A percentile compares a stretch with the other conserved stretches of the same genome.
Evolutionary conservation across 2,329 filamentous ascomycete genomes (phyloP).

Genomic region (Anisogramma anomala): DNA sequence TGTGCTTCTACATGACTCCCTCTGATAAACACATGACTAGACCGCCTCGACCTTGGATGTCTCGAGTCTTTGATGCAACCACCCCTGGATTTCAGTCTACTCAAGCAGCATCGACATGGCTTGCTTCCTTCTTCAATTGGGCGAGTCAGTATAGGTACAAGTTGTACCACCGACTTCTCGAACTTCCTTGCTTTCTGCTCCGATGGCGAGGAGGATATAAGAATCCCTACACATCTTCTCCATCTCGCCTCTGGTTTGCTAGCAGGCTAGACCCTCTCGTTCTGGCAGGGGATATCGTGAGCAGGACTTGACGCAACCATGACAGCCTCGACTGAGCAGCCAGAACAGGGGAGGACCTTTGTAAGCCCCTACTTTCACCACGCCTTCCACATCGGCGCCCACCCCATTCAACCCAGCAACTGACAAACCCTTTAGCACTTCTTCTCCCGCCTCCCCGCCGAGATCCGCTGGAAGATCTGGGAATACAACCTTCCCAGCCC

Average conservation of each 20-base stretch:
- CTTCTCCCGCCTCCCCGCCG: conserved; percentile 33
- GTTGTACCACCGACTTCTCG: not conserved
- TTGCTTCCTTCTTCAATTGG: not conserved
- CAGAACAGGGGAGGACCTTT: conserved; percentile 4
- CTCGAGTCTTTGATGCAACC: conserved; percentile 10
- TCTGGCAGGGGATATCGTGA: not conserved
- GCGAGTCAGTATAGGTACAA: conserved; percentile 4
- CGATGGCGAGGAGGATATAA: not conserved
- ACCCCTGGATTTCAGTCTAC: conserved; percentile 4
- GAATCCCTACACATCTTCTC: not conserved
- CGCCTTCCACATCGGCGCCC: not conserved
- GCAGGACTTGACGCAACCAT: not conserved
- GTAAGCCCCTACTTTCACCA: not conserved
- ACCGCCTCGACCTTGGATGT: conserved; percentile 11
- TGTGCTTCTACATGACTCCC: conserved; percentile 9
- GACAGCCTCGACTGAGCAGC: not conserved
- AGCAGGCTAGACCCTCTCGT: not conserved
- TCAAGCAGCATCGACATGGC: not conserved
- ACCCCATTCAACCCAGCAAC: not conserved
- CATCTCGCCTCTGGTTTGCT: not conserved
- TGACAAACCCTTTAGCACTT: conserved; percentile 23
- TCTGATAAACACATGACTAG: conserved; percentile 5
- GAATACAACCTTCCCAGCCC: conserved; percentile 30
- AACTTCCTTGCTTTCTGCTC: too few species aligned
- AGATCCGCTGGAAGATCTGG: conserved; percentile 39